Evolutionary conservation across 225 moss, liverwort and hornwort genomes (phyloP).

Genomic region (Polytrichum commune): DNA sequence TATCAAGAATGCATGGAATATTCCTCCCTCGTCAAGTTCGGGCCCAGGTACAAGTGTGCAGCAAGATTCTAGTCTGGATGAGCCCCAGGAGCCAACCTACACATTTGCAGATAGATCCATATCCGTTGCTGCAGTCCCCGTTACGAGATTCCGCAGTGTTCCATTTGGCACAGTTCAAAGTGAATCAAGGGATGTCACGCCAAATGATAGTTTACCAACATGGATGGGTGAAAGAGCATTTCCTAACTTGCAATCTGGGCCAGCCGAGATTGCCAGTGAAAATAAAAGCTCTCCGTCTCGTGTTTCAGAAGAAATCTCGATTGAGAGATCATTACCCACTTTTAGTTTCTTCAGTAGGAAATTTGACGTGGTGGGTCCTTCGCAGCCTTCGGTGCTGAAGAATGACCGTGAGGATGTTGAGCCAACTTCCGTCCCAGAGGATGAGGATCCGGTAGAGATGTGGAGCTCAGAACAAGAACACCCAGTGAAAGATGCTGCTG

Average conservation of each 20-base stretch:
- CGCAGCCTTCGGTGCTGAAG: not conserved
- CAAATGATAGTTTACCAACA: conserved; percentile 2
- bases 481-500: conserved; percentile 1
- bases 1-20: not conserved
- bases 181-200: not conserved
- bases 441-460: not conserved
- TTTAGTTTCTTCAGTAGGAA: not conserved
- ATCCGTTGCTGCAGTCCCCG: not conserved
- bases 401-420: not conserved
- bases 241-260: not conserved
- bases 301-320: not conserved
- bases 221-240: not conserved
- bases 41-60: no score
- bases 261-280: not conserved
- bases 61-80: no score
- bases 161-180: not conserved
- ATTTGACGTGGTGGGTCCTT: conserved; percentile 1
- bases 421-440: not conserved
- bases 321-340: not conserved
- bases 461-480: conserved; percentile 2
- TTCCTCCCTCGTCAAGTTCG: no score
- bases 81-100: not conserved
- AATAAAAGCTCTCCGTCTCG: not conserved
- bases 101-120: conserved; percentile 1
- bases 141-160: not conserved